Conservation (phyloP, 1,284 basidiomycete species). For the Ganoderma meredithae region DNA sequence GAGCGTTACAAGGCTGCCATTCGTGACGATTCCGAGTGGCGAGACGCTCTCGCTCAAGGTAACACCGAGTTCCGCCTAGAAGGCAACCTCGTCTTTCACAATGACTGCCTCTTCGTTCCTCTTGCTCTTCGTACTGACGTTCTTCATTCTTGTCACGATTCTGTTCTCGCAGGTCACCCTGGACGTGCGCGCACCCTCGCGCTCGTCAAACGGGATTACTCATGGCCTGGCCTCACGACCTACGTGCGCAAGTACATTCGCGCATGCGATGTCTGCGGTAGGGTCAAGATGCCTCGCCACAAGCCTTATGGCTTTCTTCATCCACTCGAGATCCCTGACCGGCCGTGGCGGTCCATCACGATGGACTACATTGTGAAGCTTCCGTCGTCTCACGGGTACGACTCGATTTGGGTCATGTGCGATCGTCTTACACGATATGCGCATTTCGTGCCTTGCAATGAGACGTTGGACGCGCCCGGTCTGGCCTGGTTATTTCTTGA, state of each 20-base stretch:
- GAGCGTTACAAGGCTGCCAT: conserved; percentile 15
- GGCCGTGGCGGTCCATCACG: conserved; percentile 45
- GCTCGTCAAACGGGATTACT: conserved; percentile 30
- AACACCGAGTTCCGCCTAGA: conserved; percentile 38
- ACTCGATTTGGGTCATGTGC: too few relatives aligned
- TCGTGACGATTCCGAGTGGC: conserved; percentile 41
- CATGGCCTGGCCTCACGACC: conserved; percentile 35
- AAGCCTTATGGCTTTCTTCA: conserved; percentile 36
- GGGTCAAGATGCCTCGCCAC: conserved; percentile 38
- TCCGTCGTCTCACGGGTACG: too few relatives aligned
- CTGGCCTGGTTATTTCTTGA: too few relatives aligned
- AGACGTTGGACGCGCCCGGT: too few relatives aligned
- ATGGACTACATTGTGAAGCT: conserved; percentile 49
- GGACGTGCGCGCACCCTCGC: conserved; percentile 32
- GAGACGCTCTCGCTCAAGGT: conserved; percentile 36
- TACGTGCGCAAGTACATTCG: conserved; percentile 32
- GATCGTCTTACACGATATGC: too few relatives aligned
- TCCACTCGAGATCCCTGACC: conserved; percentile 33
- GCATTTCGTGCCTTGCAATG: too few relatives aligned
- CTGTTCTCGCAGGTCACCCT: conserved; percentile 34
- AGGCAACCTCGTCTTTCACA: conserved; percentile 43
- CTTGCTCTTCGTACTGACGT: conserved; percentile 34
- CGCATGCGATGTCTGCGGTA: conserved; percentile 38
- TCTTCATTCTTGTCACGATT: conserved; percentile 32
- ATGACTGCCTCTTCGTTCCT: conserved; percentile 46